Percentiles rank a stretch among this genome's conserved stretches.
Conservation (phyloP, 805 yeast species). For the Zygosaccharomyces siamensis region DNA sequence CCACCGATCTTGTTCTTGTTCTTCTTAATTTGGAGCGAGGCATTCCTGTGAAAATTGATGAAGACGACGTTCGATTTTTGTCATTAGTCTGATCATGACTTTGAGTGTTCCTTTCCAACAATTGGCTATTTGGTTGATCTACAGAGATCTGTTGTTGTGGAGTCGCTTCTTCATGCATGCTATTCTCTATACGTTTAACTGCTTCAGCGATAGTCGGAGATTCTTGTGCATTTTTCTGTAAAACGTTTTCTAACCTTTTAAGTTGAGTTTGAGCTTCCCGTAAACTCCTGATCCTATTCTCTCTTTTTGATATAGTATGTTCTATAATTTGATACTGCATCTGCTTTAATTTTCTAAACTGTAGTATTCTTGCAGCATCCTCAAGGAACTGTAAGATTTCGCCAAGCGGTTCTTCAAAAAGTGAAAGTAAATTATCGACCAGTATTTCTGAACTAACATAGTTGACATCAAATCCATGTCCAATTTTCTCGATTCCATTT, state of each 20-base stretch:
- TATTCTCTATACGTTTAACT: slow-evolving; percentile 9
- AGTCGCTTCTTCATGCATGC: not conserved
- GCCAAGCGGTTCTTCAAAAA: slow-evolving; percentile 38
- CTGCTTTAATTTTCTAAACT: slow-evolving; percentile 55
- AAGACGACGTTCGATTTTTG: not conserved
- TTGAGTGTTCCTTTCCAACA: not conserved
- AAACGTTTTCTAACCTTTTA: slow-evolving; percentile 30
- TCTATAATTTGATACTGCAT: slow-evolving; percentile 44
- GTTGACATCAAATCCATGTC: slow-evolving; percentile 77
- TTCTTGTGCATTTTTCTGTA: slow-evolving; percentile 35
- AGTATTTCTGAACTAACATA: slow-evolving; percentile 48
- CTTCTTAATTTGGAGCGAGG: slow-evolving; percentile 2
- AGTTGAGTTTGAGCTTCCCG: slow-evolving; percentile 34
- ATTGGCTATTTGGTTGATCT: not conserved
- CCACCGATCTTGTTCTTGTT: slow-evolving; percentile 13
- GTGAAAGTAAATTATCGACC: slow-evolving; percentile 37
- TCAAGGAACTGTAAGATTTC: slow-evolving; percentile 35
- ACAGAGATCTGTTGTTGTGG: not conserved
- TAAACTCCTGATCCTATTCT: slow-evolving; percentile 30
- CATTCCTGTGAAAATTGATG: not conserved
- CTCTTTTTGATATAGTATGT: slow-evolving; percentile 37
- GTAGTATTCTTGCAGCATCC: slow-evolving; percentile 43
- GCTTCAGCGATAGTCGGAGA: slow-evolving; percentile 31
- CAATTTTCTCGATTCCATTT: slow-evolving; percentile 69
- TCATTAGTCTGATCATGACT: not conserved